Percentiles rank a stretch among this genome's conserved stretches.
These are phyloP conservation scores for Physcomitrium patens DNA, from an alignment of 225 moss, liverwort and hornwort genomes.

Conservation along the genomic window DNA sequence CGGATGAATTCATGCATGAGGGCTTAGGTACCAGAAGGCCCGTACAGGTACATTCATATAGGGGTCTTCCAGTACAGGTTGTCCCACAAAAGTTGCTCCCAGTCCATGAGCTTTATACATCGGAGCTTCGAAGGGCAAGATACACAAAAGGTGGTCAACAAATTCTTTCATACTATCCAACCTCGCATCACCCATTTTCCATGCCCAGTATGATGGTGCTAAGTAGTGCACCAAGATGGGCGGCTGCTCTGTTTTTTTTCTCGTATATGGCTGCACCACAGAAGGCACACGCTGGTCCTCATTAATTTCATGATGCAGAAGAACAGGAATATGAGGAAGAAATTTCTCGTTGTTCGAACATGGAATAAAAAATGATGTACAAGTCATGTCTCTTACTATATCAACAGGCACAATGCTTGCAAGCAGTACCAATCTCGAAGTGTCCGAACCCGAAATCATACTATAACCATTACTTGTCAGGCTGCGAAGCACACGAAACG, in stretches of 20 bases:
- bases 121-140: constrained; percentile 89
- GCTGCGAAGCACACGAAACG: constrained; percentile 81
- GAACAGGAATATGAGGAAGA: neutral
- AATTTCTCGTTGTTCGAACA: neutral
- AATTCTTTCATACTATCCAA: constrained; percentile 70
- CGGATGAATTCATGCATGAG: constrained; percentile 41
- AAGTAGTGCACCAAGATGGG: constrained; percentile 88
- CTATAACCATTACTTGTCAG: constrained; percentile 53
- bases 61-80: constrained; percentile 92
- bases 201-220: constrained; percentile 98
- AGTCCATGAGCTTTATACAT: constrained; percentile 83
- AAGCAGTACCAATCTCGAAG: constrained; percentile 12
- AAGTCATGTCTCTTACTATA: constrained; percentile 11
- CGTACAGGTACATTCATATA: no score
- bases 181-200: constrained; percentile 91
- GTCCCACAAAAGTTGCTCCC: constrained; percentile 91
- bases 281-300: constrained; percentile 8
- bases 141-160: constrained; percentile 88
- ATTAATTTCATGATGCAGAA: neutral
- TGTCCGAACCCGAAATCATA: constrained; percentile 16
- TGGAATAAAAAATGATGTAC: neutral
- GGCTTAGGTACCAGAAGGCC: constrained; percentile 76
- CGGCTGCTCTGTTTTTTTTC: constrained; percentile 44
- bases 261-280: constrained; percentile 67
- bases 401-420: constrained; percentile 1